Percentiles rank a stretch among this genome's conserved stretches.
These are phyloP conservation scores for Pavlovales sp. DNA, from an alignment of 208 protist genomes.

Conservation along the genomic window DNA sequence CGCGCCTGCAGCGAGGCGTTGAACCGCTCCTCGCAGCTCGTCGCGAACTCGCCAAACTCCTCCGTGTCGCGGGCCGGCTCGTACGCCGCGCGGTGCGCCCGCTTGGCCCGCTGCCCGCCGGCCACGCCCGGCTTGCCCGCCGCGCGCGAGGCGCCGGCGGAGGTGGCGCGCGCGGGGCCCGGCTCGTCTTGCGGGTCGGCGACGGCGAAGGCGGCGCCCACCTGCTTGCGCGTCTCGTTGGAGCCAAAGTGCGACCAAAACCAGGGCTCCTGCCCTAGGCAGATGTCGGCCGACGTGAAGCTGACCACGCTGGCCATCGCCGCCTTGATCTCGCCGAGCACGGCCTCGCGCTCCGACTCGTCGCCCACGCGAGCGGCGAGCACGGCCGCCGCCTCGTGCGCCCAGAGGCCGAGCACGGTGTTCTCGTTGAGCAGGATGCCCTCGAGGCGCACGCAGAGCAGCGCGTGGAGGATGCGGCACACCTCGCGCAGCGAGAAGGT, in stretches of 20 bases:
- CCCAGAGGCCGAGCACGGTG: conserved; percentile 76
- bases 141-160: too few species aligned
- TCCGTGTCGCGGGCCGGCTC: conserved; percentile 69
- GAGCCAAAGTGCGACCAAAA: too few species aligned
- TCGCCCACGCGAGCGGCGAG: conserved; percentile 95
- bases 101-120: too few species aligned
- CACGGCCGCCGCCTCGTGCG: conserved; percentile 88
- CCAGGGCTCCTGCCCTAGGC: too few species aligned
- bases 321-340: conserved; percentile 77
- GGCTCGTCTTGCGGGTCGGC: too few species aligned
- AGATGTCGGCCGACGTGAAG: too few species aligned
- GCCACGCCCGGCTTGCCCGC: too few species aligned
- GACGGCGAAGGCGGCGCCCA: too few species aligned
- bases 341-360: conserved; percentile 75
- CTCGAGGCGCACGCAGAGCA: conserved; percentile 50
- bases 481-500: conserved; percentile 97
- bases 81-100: conserved; percentile 73
- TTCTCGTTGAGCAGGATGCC: conserved; percentile 31
- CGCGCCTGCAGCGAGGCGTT: conserved; percentile 76
- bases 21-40: conserved; percentile 49
- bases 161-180: too few species aligned
- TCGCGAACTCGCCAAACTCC: conserved; percentile 58
- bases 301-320: too few species aligned
- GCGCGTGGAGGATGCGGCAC: conserved; percentile 78
- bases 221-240: too few species aligned